Percentiles rank a stretch among this genome's conserved stretches.
phyloP scores from a whole-genome alignment of 768 basidiomycete genomes.

The Pisolithus tinctorius region DNA sequence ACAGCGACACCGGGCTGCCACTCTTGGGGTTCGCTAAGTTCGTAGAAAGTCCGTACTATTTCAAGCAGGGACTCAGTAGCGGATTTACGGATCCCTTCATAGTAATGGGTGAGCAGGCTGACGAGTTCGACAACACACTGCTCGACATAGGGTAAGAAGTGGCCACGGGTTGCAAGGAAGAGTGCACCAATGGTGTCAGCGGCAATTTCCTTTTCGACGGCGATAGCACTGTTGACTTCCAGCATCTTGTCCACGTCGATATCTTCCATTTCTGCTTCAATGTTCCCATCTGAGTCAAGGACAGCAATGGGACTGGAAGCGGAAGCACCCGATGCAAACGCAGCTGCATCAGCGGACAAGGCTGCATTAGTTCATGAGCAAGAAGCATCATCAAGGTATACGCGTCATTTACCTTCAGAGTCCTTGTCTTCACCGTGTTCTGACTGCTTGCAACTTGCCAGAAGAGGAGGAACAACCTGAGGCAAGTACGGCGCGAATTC shows the following conservation, averaged over 20 bases:
- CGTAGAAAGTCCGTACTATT: slow-evolving; percentile 87
- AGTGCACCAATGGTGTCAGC: slow-evolving; percentile 92
- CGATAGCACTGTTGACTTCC: slow-evolving; percentile 92
- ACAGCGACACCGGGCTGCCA: slow-evolving; percentile 72
- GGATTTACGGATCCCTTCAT: slow-evolving; percentile 95
- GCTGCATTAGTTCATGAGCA: neutral
- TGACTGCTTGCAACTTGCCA: slow-evolving; percentile 74
- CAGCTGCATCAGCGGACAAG: slow-evolving; percentile 47
- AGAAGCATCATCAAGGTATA: neutral
- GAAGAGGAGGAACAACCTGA: slow-evolving; percentile 78
- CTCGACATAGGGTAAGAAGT: slow-evolving; percentile 92
- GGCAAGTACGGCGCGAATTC: slow-evolving; percentile 88
- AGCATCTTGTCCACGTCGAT: slow-evolving; percentile 81
- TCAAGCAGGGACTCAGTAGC: slow-evolving; percentile 84
- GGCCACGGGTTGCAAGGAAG: slow-evolving; percentile 71
- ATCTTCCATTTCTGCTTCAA: slow-evolving; percentile 66
- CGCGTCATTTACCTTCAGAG: slow-evolving; percentile 34
- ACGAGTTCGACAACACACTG: slow-evolving; percentile 72
- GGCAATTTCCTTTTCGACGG: slow-evolving; percentile 98
- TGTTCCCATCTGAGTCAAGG: slow-evolving; percentile 46
- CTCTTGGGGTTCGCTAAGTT: slow-evolving; percentile 71
- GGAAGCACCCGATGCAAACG: slow-evolving; percentile 69
- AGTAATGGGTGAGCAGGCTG: slow-evolving; percentile 80
- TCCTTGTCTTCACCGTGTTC: slow-evolving; percentile 64
- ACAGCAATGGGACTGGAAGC: slow-evolving; percentile 64